phyloP scores from a whole-genome alignment of 371 early-diverging fungal genomes.

The Rhizopus arrhizus region DNA sequence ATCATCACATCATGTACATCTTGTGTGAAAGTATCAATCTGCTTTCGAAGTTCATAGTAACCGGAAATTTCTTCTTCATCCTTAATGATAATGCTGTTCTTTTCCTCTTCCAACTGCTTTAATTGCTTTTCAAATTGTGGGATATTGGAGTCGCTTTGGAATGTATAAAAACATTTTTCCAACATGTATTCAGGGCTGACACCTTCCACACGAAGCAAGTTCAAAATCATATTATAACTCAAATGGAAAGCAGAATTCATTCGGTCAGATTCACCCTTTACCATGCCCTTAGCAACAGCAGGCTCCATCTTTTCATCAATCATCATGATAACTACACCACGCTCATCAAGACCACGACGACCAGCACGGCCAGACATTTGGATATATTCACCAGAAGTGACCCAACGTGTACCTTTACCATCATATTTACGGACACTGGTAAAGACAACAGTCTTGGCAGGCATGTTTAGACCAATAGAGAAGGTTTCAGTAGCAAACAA shows the following conservation, averaged over 20 bases:
- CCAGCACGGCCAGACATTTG: slow-evolving; percentile 99
- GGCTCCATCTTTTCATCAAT: slow-evolving; percentile 97
- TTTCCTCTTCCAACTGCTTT: slow-evolving; percentile 59
- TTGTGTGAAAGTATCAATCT: slow-evolving; percentile 64
- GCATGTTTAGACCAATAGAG: slow-evolving; percentile 99
- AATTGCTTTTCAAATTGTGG: slow-evolving; percentile 75
- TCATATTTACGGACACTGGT: slow-evolving; percentile 98
- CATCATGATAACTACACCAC: slow-evolving; percentile 98
- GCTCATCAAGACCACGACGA: slow-evolving; percentile 96
- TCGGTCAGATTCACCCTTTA: slow-evolving; percentile 92
- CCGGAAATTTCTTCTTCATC: slow-evolving; percentile 71
- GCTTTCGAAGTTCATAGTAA: slow-evolving; percentile 79
- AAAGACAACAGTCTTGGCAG: slow-evolving; percentile 99
- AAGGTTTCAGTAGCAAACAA: slow-evolving; percentile 99
- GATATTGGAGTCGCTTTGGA: slow-evolving; percentile 86
- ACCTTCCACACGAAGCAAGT: slow-evolving; percentile 97
- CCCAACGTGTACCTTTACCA: slow-evolving; percentile 87
- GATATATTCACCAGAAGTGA: slow-evolving; percentile 98
- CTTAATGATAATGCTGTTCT: slow-evolving; percentile 60
- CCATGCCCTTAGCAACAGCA: slow-evolving; percentile 89
- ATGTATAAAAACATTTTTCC: slow-evolving; percentile 95
- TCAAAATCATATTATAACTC: slow-evolving; percentile 99
- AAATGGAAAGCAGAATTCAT: slow-evolving; percentile 98
- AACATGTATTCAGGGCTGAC: slow-evolving; percentile 95
- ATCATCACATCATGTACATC: slow-evolving; percentile 81